Base-by-base conservation (phyloP, 805 yeast species). In the Starmerella apis region DNA sequence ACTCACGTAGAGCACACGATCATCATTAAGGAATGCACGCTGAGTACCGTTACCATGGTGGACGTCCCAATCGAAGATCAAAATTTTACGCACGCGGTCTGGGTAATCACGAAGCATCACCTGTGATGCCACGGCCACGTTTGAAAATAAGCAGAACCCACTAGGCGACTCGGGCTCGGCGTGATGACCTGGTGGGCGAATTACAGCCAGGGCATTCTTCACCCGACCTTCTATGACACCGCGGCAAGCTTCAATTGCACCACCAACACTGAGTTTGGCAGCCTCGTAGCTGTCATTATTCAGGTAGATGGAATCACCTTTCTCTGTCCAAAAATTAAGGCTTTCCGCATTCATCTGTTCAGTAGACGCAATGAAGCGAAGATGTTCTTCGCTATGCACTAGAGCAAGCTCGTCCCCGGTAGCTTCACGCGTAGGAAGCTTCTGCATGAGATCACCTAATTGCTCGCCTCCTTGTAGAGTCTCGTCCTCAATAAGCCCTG, bases 41-140 rank as follows among this genome's bases (percentile, higher is more conserved):
- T 92, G 98, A 1, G 99, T 92, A 35, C 99, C 99, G 65, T 92
- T 92, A 23, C 99, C 99, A 65, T 92, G 99, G 67, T 92, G 99
- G 43, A 92, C 87, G 66, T 92, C 99, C 99, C 99, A 92, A 66
- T 92, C 99, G 20, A 88, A 62, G 52, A 92, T 80, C 50, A 86
- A 78, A 35, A 92, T 85, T 58, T 77, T 77, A 55, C 94, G 73
- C 6, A 90, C 94, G 23, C 86, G 76, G 60, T 90, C 96, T 0
- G 96, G 95, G 65, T 86, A 90, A 50, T 76, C 73, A 57, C 80
- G 80, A 50, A 92, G 68, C 55, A 88, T 82, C 52, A 81, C 79
- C 61, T 83, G 83, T 16, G 96, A 95, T 2, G 98, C 97, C 18
- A 92, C 96, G 0, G 97, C 96, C 22, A 92, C 99, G 62, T 92